A percentile compares a stretch with the other conserved stretches of the same genome.
Conservation (phyloP, 1,284 basidiomycete genomes). For the Tranzscheliella williamsii region DNA sequence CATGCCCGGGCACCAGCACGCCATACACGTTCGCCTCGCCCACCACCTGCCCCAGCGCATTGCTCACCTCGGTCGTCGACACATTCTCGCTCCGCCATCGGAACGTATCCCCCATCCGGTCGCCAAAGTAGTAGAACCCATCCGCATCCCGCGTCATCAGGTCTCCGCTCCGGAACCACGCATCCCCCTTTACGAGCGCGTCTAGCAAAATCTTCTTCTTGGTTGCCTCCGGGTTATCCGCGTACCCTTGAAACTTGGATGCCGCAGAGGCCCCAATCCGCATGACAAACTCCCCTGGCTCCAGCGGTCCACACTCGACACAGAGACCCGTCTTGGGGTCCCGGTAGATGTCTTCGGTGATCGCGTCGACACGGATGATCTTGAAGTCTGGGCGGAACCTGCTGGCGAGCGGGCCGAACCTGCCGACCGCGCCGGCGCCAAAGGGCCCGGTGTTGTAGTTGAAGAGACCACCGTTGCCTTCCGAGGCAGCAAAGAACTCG, state of each 20-base stretch:
- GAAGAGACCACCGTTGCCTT: constrained; percentile 58
- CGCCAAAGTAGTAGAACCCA: constrained; percentile 60
- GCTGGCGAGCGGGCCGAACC: constrained; percentile 44
- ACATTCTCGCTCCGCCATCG: constrained; percentile 60
- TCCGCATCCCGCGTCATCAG: constrained; percentile 51
- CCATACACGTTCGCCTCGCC: constrained; percentile 61
- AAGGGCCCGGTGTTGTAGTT: constrained; percentile 58
- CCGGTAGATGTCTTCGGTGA: constrained; percentile 60
- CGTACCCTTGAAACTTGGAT: constrained; percentile 53
- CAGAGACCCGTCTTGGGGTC: constrained; percentile 55
- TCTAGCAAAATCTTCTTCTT: constrained; percentile 60
- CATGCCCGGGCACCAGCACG: constrained; percentile 59
- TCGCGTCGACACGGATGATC: constrained; percentile 57
- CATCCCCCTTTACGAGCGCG: constrained; percentile 58
- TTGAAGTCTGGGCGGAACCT: constrained; percentile 50
- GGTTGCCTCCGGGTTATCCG: constrained; percentile 56
- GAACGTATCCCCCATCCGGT: constrained; percentile 59
- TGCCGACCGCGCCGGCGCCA: constrained; percentile 60
- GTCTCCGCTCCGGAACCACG: constrained; percentile 60
- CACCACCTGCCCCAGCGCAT: constrained; percentile 55
- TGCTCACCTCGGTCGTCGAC: constrained; percentile 55
- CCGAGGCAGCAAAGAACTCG: constrained; percentile 61
- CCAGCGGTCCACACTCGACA: constrained; percentile 47
- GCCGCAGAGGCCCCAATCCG: constrained; percentile 40
- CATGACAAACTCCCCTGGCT: constrained; percentile 59